Percentiles rank a stretch among this genome's conserved stretches.
phyloP scores from a whole-genome alignment of 2,329 filamentous ascomycete genomes.

The Chaetomiaceae sp. region DNA sequence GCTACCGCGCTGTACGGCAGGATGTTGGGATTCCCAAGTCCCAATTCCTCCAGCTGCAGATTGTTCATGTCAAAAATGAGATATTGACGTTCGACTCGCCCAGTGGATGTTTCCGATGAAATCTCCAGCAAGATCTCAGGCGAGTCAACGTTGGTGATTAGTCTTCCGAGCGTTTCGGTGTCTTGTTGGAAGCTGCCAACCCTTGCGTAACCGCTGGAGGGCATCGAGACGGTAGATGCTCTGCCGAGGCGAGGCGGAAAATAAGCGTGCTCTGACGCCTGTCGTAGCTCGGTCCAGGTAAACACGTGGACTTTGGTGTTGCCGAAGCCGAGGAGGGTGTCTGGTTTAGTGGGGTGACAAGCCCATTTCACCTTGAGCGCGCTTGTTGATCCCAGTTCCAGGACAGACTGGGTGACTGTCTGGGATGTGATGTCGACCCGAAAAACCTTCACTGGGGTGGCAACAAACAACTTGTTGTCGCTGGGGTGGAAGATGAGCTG shows the following conservation, averaged over 20 bases:
- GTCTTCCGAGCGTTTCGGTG: background rate
- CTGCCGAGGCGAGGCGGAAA: background rate
- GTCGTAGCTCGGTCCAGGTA: background rate
- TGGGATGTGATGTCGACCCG: background rate
- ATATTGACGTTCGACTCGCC: background rate
- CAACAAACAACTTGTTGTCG: background rate
- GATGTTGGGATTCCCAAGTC: background rate
- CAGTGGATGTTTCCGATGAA: background rate
- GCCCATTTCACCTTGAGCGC: slow-evolving; percentile 4
- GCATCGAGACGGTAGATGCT: background rate
- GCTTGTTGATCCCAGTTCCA: background rate
- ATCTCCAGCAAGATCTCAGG: background rate
- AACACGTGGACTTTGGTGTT: background rate
- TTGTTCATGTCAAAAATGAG: background rate
- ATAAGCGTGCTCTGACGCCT: background rate
- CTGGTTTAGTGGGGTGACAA: slow-evolving; percentile 1
- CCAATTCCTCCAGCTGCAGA: background rate
- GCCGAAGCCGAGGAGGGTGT: slow-evolving; percentile 4
- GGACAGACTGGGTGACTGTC: background rate
- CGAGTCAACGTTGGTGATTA: background rate
- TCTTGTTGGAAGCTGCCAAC: background rate
- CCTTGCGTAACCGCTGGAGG: background rate
- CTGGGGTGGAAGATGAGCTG: slow-evolving; percentile 10
- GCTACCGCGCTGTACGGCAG: background rate
- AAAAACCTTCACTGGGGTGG: background rate